Percentiles rank a stretch among this genome's conserved stretches.
Evolutionary conservation across 192 early-diverging fungal genomes (phyloP).

Genomic region (Umbelopsis sp.): DNA sequence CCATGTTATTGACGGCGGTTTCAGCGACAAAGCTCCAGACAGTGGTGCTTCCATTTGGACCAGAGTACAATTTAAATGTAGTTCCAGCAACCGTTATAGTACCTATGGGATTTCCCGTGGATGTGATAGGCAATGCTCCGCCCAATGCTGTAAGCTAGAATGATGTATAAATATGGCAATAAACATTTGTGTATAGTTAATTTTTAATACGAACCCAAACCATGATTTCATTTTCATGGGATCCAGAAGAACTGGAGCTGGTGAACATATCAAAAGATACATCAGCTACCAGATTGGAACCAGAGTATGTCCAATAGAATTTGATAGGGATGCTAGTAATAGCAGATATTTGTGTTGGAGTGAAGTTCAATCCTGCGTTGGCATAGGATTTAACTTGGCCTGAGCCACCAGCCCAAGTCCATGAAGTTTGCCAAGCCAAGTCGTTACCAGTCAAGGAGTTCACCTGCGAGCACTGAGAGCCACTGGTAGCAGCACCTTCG

Average conservation of each 20-base stretch:
- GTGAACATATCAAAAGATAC: conserved; percentile 20
- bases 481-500: conserved; percentile 1
- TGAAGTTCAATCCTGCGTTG: conserved; percentile 10
- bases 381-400: conserved; percentile 18
- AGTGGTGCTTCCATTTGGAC: conserved; percentile 17
- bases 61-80: conserved; percentile 16
- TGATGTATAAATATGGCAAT: background rate
- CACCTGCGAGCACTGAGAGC: conserved; percentile 1
- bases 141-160: conserved; percentile 5
- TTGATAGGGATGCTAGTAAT: background rate
- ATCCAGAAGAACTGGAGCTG: conserved; percentile 1
- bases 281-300: conserved; percentile 7
- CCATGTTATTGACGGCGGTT: background rate
- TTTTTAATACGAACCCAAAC: background rate
- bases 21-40: conserved; percentile 19
- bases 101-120: conserved; percentile 4
- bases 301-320: conserved; percentile 16
- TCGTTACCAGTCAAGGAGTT: background rate
- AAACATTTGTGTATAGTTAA: background rate
- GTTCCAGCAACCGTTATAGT: background rate
- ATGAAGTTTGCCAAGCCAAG: conserved; percentile 9
- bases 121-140: conserved; percentile 10
- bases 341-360: background rate
- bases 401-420: conserved; percentile 13
- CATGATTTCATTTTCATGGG: conserved; percentile 13